Evolutionary conservation across 108 stramenopile species (phyloP).

Genomic region (Cyclostephanos invisitatus): DNA sequence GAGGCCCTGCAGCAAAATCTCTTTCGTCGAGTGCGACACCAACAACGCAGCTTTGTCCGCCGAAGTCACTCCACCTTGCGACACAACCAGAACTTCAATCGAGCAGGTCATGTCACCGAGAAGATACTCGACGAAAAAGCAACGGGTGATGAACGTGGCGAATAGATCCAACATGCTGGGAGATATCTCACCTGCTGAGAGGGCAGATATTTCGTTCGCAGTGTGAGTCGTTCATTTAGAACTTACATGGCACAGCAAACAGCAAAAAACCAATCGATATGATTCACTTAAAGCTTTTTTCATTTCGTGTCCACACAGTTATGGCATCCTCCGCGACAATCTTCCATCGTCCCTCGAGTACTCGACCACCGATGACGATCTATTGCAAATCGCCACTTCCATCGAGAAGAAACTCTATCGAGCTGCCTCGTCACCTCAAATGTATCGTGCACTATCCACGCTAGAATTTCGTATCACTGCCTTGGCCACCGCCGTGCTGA

Average conservation of each 20-base stretch:
- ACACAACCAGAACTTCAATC: too few species aligned
- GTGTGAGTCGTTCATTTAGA: slow-evolving; percentile 4
- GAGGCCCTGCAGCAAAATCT: too few species aligned
- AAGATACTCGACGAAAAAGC: too few species aligned
- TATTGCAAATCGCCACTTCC: slow-evolving; percentile 1
- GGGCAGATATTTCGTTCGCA: slow-evolving; percentile 5
- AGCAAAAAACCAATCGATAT: not conserved
- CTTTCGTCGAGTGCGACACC: too few species aligned
- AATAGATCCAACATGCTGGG: not conserved
- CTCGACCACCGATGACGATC: slow-evolving; percentile 2
- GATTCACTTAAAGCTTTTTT: too few species aligned
- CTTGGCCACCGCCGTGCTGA: slow-evolving; percentile 7
- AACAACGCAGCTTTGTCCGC: too few species aligned
- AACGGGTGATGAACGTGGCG: too few species aligned
- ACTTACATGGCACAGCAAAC: not conserved
- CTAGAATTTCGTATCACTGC: slow-evolving; percentile 13
- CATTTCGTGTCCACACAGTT: not conserved
- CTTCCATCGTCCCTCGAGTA: not conserved
- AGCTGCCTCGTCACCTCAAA: slow-evolving; percentile 1
- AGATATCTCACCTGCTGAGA: not conserved
- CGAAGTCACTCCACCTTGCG: too few species aligned
- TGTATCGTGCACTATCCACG: slow-evolving; percentile 6
- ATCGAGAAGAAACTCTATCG: slow-evolving; percentile 14
- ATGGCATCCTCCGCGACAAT: slow-evolving; percentile 10
- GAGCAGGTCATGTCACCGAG: too few species aligned